Evolutionary conservation across 2,329 filamentous ascomycete species (phyloP).

Genomic region (Allantophomopsis lycopodina): DNA sequence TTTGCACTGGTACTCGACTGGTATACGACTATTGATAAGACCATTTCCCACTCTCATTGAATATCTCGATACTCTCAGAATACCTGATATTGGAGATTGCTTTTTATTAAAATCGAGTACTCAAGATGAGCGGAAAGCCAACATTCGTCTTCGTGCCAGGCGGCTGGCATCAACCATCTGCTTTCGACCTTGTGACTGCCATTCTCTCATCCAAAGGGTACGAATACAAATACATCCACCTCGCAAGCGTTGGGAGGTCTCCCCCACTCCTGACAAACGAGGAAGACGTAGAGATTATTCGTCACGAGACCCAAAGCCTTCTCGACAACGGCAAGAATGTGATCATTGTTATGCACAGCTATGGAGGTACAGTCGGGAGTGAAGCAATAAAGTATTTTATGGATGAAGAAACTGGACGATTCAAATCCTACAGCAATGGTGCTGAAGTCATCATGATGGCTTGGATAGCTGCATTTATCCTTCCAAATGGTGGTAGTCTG

Average conservation of each 20-base stretch:
- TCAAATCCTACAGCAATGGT: too few species aligned
- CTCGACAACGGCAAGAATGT: conserved; percentile 23
- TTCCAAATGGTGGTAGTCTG: background rate
- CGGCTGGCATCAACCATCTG: background rate
- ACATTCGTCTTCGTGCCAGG: background rate
- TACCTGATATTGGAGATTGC: too few species aligned
- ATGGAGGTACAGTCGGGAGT: conserved; percentile 20
- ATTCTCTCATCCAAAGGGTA: background rate
- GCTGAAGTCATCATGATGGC: background rate
- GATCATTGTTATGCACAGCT: conserved; percentile 22
- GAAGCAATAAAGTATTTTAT: conserved; percentile 10
- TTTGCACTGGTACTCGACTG: too few species aligned
- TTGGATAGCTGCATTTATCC: background rate
- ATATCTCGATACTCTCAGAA: too few species aligned
- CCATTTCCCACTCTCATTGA: too few species aligned
- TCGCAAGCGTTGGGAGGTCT: background rate
- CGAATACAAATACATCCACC: background rate
- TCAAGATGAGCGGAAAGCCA: background rate
- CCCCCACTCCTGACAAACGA: conserved; percentile 7
- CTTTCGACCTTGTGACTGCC: background rate
- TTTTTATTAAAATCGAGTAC: too few species aligned
- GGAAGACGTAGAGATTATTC: conserved; percentile 11
- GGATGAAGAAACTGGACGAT: background rate
- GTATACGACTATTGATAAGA: too few species aligned
- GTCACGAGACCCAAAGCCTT: conserved; percentile 7